phyloP scores from a whole-genome alignment of 1,139 yeast species.

The Blastobotrys raffinosifermentans region DNA sequence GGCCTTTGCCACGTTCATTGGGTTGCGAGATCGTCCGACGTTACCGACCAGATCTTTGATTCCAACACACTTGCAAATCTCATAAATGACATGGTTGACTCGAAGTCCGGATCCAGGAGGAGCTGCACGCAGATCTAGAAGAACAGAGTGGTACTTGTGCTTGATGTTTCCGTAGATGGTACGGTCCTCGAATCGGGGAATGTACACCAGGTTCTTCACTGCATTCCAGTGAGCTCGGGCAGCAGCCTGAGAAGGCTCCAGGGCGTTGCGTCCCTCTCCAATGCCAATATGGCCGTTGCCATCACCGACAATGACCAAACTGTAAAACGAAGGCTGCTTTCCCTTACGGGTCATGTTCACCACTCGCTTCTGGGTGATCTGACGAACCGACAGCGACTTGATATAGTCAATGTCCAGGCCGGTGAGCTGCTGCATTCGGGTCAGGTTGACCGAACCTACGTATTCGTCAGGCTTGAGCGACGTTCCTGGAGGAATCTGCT shows the following conservation, averaged over 20 bases:
- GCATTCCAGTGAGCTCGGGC: constrained; percentile 93
- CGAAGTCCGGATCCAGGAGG: constrained; percentile 94
- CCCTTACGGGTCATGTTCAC: constrained; percentile 94
- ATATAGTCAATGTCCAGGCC: constrained; percentile 69
- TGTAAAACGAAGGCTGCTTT: constrained; percentile 78
- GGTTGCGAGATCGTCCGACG: constrained; percentile 86
- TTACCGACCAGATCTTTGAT: constrained; percentile 90
- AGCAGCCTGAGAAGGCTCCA: constrained; percentile 70
- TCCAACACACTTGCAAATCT: constrained; percentile 92
- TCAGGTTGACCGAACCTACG: constrained; percentile 35
- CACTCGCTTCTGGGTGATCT: constrained; percentile 54
- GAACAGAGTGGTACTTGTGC: constrained; percentile 81
- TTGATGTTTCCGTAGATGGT: constrained; percentile 84
- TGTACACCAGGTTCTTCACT: constrained; percentile 71
- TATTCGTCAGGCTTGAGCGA: constrained; percentile 30
- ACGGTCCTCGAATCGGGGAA: constrained; percentile 86
- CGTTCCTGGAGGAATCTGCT: constrained; percentile 37
- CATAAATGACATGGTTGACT: constrained; percentile 86
- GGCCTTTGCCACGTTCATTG: constrained; percentile 91
- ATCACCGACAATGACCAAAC: constrained; percentile 89
- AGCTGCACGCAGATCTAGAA: constrained; percentile 74
- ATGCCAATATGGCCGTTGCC: constrained; percentile 89
- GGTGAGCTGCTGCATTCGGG: constrained; percentile 45
- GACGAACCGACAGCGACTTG: constrained; percentile 53
- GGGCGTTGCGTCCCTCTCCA: constrained; percentile 91